Conservation (phyloP, 805 yeast species). For the Starmerella scarabaei region DNA sequence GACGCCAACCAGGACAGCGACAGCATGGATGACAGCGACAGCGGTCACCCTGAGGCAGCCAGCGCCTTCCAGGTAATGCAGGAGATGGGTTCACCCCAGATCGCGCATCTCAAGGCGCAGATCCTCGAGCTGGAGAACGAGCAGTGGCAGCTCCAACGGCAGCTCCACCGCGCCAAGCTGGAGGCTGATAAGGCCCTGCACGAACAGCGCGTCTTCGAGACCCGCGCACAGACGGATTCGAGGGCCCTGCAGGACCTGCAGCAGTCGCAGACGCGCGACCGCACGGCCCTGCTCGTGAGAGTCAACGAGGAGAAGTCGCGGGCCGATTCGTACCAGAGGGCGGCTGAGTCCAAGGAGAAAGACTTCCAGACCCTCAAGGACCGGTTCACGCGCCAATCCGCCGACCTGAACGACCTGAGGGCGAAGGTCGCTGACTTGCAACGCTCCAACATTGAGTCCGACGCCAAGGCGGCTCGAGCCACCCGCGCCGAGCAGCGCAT, state of each 20-base stretch:
- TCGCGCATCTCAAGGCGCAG: too few species aligned
- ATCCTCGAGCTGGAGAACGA: neutral
- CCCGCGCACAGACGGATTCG: neutral
- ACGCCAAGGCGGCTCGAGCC: neutral
- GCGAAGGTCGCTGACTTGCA: slow-evolving; percentile 6
- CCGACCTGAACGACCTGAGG: slow-evolving; percentile 8
- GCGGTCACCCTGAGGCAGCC: too few species aligned
- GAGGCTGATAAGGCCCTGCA: neutral
- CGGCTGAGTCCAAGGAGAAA: slow-evolving; percentile 5
- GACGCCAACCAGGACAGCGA: too few species aligned
- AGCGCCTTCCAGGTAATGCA: too few species aligned
- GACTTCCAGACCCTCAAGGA: slow-evolving; percentile 5
- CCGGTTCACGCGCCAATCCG: slow-evolving; percentile 7
- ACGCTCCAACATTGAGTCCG: slow-evolving; percentile 6
- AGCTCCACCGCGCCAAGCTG: neutral
- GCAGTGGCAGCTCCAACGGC: neutral
- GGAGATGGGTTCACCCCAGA: too few species aligned
- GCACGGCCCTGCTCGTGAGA: neutral
- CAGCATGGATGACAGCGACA: too few species aligned
- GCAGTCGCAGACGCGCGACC: neutral
- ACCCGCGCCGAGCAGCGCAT: slow-evolving; percentile 6
- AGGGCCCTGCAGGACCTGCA: neutral
- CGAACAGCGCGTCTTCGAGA: neutral
- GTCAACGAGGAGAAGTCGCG: neutral
- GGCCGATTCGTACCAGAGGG: neutral